Conservation (phyloP, 2,329 filamentous ascomycete genomes). For the Fonsecaea multimorphosa region DNA sequence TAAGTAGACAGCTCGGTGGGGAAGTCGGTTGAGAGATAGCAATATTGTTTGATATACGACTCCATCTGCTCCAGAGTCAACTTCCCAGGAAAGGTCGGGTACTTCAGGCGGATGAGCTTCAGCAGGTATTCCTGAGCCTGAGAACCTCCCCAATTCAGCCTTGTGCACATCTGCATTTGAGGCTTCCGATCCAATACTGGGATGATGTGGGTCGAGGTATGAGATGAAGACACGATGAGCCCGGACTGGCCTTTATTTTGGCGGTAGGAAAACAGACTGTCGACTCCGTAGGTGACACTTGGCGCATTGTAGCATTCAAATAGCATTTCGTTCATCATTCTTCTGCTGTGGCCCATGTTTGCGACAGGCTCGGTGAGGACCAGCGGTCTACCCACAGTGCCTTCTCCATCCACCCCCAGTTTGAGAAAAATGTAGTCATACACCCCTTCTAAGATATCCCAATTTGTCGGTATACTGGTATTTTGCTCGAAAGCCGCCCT, state of each 20-base stretch:
- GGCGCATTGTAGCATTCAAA: slow-evolving; percentile 96
- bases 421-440: slow-evolving; percentile 96
- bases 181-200: slow-evolving; percentile 88
- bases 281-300: slow-evolving; percentile 90
- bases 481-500: slow-evolving; percentile 90
- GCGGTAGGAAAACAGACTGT: slow-evolving; percentile 93
- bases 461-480: slow-evolving; percentile 91
- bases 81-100: slow-evolving; percentile 85
- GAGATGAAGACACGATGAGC: slow-evolving; percentile 86
- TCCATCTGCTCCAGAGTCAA: slow-evolving; percentile 86
- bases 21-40: slow-evolving; percentile 85
- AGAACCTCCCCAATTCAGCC: slow-evolving; percentile 92
- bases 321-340: slow-evolving; percentile 95
- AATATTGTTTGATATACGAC: slow-evolving; percentile 84
- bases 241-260: slow-evolving; percentile 89
- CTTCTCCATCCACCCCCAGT: slow-evolving; percentile 78
- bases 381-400: slow-evolving; percentile 80
- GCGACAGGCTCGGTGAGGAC: slow-evolving; percentile 96
- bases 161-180: slow-evolving; percentile 80
- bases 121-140: slow-evolving; percentile 89
- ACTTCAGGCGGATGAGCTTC: slow-evolving; percentile 84
- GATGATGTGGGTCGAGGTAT: slow-evolving; percentile 93
- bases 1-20: slow-evolving; percentile 76
- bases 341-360: slow-evolving; percentile 85
- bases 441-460: slow-evolving; percentile 95